These are phyloP conservation scores for Tuber aestivum DNA, from an alignment of 495 filamentous ascomycete species.

Conservation along the genomic window DNA sequence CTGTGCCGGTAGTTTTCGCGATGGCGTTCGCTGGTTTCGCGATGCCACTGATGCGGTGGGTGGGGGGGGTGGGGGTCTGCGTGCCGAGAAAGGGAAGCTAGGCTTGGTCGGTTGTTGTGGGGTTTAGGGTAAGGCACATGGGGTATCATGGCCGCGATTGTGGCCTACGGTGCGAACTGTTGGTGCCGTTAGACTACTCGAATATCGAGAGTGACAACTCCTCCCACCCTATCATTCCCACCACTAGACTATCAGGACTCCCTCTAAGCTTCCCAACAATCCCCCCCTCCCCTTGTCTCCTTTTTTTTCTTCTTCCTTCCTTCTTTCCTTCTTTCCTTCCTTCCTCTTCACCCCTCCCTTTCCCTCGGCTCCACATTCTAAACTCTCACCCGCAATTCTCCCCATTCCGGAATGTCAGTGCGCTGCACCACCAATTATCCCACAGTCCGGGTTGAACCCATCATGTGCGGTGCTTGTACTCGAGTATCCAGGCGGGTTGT, in stretches of 20 bases:
- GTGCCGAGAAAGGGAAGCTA: not conserved
- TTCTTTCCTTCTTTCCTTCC: not conserved
- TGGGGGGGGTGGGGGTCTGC: too few species aligned
- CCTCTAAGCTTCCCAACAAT: not conserved
- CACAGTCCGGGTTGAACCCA: not conserved
- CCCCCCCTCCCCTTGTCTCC: not conserved
- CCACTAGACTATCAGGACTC: too few species aligned
- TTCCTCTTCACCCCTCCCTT: not conserved
- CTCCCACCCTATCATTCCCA: too few species aligned
- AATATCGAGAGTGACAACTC: too few species aligned
- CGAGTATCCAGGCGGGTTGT: not conserved
- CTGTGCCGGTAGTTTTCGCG: not conserved
- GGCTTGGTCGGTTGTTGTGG: not conserved
- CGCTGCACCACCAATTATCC: not conserved
- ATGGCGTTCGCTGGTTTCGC: not conserved
- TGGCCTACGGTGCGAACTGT: too few species aligned
- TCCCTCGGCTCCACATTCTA: not conserved
- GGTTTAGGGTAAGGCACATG: not conserved
- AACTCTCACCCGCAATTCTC: not conserved
- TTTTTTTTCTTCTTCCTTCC: not conserved
- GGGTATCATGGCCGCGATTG: too few species aligned
- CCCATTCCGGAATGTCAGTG: not conserved
- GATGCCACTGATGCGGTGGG: not conserved
- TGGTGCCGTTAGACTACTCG: too few species aligned
- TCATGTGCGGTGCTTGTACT: not conserved